Percentiles rank a stretch among this genome's conserved stretches.
Conservation (phyloP, 2,329 filamentous ascomycete species). For the Coniochaeta ligniaria region DNA sequence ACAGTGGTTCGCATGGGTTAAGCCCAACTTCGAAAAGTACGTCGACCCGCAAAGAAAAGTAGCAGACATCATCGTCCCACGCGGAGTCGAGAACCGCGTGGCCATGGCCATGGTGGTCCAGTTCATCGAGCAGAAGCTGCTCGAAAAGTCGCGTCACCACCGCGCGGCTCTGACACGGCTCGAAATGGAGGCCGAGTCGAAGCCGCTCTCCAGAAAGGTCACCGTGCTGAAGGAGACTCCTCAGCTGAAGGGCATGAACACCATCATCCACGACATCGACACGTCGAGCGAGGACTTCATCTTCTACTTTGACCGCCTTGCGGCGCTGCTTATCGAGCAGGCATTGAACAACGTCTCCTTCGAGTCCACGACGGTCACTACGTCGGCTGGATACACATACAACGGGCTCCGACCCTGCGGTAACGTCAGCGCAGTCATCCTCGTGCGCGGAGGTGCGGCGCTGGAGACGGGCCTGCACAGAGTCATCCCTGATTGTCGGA, state of each 20-base stretch:
- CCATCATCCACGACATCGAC: conserved; percentile 74
- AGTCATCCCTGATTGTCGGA: conserved; percentile 87
- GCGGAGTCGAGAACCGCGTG: conserved; percentile 89
- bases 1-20: conserved; percentile 95
- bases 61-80: conserved; percentile 90
- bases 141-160: conserved; percentile 79
- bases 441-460: conserved; percentile 81
- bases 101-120: conserved; percentile 94
- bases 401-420: conserved; percentile 64
- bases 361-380: conserved; percentile 54
- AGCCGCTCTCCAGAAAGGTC: conserved; percentile 68
- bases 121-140: conserved; percentile 80
- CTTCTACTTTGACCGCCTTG: conserved; percentile 91
- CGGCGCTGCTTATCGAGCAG: conserved; percentile 75
- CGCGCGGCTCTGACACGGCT: conserved; percentile 71
- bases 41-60: conserved; percentile 88
- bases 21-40: conserved; percentile 91
- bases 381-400: conserved; percentile 64
- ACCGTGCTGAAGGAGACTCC: conserved; percentile 67
- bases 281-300: conserved; percentile 86
- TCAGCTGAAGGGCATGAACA: conserved; percentile 83
- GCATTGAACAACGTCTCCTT: conserved; percentile 74
- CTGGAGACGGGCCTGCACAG: conserved; percentile 83
- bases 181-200: conserved; percentile 63
- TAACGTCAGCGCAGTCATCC: conserved; percentile 76